phyloP scores from a whole-genome alignment of 805 yeast species.

The Hanseniaspora mollemarum region DNA sequence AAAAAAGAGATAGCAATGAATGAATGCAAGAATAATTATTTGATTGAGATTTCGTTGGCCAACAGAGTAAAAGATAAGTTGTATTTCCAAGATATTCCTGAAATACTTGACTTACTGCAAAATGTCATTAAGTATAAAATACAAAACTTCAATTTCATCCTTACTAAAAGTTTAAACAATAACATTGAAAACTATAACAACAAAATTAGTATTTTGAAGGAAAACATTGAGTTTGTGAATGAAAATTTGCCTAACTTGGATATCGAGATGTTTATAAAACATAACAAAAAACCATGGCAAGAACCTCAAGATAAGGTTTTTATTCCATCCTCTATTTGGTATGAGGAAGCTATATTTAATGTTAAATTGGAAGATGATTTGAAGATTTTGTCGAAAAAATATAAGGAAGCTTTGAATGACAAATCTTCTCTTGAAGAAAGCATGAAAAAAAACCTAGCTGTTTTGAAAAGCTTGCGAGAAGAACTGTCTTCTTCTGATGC shows the following conservation, averaged over 20 bases:
- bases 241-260: slow-evolving; percentile 67
- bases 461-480: slow-evolving; percentile 31
- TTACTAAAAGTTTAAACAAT: slow-evolving; percentile 7
- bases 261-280: slow-evolving; percentile 84
- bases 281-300: slow-evolving; percentile 62
- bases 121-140: slow-evolving; percentile 73
- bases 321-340: slow-evolving; percentile 90
- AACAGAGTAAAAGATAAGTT: slow-evolving; percentile 87
- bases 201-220: slow-evolving; percentile 52
- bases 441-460: slow-evolving; percentile 27
- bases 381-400: slow-evolving; percentile 41
- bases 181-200: slow-evolving; percentile 31
- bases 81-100: slow-evolving; percentile 87
- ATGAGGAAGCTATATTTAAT: slow-evolving; percentile 75
- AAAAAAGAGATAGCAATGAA: slow-evolving; percentile 75
- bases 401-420: slow-evolving; percentile 34
- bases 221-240: slow-evolving; percentile 40
- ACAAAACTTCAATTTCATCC: slow-evolving; percentile 51
- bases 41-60: slow-evolving; percentile 70
- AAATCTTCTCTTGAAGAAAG: slow-evolving; percentile 25
- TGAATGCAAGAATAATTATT: slow-evolving; percentile 69
- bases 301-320: slow-evolving; percentile 81
- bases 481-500: slow-evolving; percentile 31
- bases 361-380: slow-evolving; percentile 48
- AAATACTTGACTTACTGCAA: slow-evolving; percentile 72